Conservation (phyloP, 2,329 filamentous ascomycete species). For the Dactylellina haptotyla region DNA sequence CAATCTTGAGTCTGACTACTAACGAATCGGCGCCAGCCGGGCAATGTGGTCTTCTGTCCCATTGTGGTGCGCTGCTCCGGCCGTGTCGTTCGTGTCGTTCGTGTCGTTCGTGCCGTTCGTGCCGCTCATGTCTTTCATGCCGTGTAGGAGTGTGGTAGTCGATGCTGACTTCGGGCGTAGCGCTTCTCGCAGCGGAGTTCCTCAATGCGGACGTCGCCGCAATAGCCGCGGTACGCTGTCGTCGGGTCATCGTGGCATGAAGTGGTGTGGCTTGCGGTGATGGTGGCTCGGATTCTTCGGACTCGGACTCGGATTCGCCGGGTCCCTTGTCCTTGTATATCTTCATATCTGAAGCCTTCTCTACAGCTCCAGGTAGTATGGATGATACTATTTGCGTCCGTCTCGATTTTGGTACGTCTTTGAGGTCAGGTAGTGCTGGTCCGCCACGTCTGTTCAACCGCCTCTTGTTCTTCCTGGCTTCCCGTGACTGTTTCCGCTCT, state of each 20-base stretch:
- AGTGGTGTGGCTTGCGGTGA: constrained; percentile 56
- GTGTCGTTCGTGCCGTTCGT: too few species aligned
- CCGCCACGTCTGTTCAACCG: constrained; percentile 94
- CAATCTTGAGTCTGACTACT: constrained; percentile 79
- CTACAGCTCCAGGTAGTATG: constrained; percentile 83
- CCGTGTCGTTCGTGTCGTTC: too few species aligned
- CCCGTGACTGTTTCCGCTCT: constrained; percentile 90
- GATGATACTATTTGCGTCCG: constrained; percentile 91
- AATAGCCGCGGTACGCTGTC: constrained; percentile 55
- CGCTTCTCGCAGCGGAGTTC: constrained; percentile 74
- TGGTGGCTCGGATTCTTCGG: constrained; percentile 73
- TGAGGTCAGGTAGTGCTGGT: constrained; percentile 92
- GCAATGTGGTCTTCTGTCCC: constrained; percentile 55
- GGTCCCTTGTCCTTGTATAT: constrained; percentile 68
- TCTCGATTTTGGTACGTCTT: constrained; percentile 91
- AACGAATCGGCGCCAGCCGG: constrained; percentile 65
- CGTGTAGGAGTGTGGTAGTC: constrained; percentile 42
- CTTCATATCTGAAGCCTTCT: constrained; percentile 57
- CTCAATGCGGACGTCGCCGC: constrained; percentile 79
- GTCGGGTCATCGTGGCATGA: constrained; percentile 56
- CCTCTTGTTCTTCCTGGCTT: constrained; percentile 92
- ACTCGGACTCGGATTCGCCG: constrained; percentile 90
- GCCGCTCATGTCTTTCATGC: too few species aligned
- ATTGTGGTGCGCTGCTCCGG: constrained; percentile 18
- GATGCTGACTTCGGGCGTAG: constrained; percentile 77